Evolutionary conservation across 2,329 filamentous ascomycete genomes (phyloP), one percentile per base, ranked within the genome.

Genomic region (Verticillium isaacii): DNA sequence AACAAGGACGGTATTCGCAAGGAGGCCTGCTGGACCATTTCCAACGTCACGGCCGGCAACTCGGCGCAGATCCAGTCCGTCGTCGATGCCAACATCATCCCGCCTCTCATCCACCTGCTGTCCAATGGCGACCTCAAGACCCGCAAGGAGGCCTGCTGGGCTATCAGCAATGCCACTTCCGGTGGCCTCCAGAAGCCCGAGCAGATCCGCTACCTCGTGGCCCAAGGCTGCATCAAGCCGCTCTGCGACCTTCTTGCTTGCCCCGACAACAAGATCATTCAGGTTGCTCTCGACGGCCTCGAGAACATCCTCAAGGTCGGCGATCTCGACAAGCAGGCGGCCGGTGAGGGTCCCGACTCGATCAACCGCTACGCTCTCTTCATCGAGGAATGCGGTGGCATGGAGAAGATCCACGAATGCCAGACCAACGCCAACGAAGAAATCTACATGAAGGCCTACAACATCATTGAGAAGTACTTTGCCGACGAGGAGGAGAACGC

Each of bases 391-490:
- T 96, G 93, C 69, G 92, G 93, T 72, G 95, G 95, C 68, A 99
- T 99, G 95, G 95, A 98, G 83, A 98, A 98, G 89, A 98, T 99
- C 70, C 95, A 99, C 80, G 94, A 98, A 71, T 98, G 95, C 86
- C 95, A 99, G 84, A 97, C 96, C 83, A 99, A 99, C 72, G 94
- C 94, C 82, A 99, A 99, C 80, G 95, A 99, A 81, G 95, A 99
- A 80, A 99, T 99, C 70, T 99, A 99, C 85, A 98, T 99, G 94
- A 99, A 99, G 88, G 95, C 95, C 0, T 99, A 98, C 85, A 98
- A 96, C 85, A 99, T 99, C 79, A 99, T 99, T 69, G 95, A 99
- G 85, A 97, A 97, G 83, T 99, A 99, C 86, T 99, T 99, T 82
- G 97, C 93, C 0, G 95, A 99, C 72, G 95, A 99, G 69, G 95